These are phyloP conservation scores for Geotrichum bryndzae DNA, from an alignment of 1,139 yeast genomes.

Conservation along the genomic window DNA sequence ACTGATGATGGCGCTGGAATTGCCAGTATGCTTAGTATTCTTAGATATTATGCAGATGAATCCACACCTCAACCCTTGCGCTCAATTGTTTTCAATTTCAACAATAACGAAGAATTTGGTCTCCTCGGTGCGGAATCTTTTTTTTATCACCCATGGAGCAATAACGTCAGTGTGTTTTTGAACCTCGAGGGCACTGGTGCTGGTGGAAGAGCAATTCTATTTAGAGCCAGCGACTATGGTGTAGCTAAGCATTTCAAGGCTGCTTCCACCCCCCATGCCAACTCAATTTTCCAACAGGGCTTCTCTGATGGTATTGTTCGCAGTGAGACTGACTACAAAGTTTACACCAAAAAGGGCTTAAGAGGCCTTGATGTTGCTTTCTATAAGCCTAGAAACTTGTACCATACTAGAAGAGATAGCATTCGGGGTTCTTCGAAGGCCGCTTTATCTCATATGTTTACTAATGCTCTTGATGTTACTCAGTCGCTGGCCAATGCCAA, in stretches of 20 bases:
- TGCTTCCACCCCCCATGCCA: conserved; percentile 58
- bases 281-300: conserved; percentile 76
- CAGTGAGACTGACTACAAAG: conserved; percentile 81
- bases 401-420: conserved; percentile 73
- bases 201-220: conserved; percentile 80
- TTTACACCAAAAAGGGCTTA: conserved; percentile 60
- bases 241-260: conserved; percentile 55
- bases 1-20: conserved; percentile 95
- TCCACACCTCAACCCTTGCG: conserved; percentile 53
- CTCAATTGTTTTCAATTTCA: conserved; percentile 74
- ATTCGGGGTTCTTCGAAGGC: conserved; percentile 57
- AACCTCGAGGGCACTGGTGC: conserved; percentile 96
- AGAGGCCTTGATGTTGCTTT: conserved; percentile 81
- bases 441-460: conserved; percentile 79
- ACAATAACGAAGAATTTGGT: conserved; percentile 88
- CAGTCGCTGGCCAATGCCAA: conserved; percentile 41
- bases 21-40: conserved; percentile 69
- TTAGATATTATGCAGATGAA: conserved; percentile 44
- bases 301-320: conserved; percentile 64
- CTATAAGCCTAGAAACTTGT: conserved; percentile 69
- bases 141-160: conserved; percentile 68
- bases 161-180: conserved; percentile 57
- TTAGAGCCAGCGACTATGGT: conserved; percentile 76
- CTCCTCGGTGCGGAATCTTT: conserved; percentile 77
- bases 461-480: conserved; percentile 57